These are phyloP conservation scores for Tuber microsphaerosporum DNA, from an alignment of 495 filamentous ascomycete species.

Conservation along the genomic window DNA sequence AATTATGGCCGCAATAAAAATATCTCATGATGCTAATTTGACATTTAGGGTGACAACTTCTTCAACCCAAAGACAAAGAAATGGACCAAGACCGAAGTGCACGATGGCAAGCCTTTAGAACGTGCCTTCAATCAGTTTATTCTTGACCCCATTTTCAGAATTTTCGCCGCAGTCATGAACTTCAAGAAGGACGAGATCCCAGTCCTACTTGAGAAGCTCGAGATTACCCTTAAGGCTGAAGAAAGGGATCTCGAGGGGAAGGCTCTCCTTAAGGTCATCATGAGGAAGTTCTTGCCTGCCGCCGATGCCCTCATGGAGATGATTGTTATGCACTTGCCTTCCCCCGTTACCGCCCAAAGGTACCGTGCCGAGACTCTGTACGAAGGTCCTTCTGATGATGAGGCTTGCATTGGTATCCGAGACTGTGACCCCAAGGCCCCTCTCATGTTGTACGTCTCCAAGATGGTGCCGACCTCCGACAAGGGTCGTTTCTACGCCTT, in stretches of 20 bases:
- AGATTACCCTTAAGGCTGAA: slow-evolving; percentile 75
- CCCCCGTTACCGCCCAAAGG: slow-evolving; percentile 89
- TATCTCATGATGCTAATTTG: slow-evolving; percentile 28
- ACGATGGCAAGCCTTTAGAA: slow-evolving; percentile 82
- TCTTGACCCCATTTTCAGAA: slow-evolving; percentile 97
- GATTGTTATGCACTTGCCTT: slow-evolving; percentile 99
- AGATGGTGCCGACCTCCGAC: slow-evolving; percentile 99
- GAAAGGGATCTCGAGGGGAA: slow-evolving; percentile 96
- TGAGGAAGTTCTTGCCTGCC: slow-evolving; percentile 96
- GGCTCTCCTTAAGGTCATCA: slow-evolving; percentile 89
- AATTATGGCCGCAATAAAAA: neutral
- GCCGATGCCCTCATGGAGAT: slow-evolving; percentile 98
- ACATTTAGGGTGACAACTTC: slow-evolving; percentile 81
- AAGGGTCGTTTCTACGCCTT: slow-evolving; percentile 99
- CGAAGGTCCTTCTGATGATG: slow-evolving; percentile 91
- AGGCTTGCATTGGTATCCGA: slow-evolving; percentile 86
- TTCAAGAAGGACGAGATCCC: slow-evolving; percentile 92
- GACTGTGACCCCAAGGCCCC: slow-evolving; percentile 96
- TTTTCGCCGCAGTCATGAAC: slow-evolving; percentile 93
- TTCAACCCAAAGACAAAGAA: slow-evolving; percentile 99
- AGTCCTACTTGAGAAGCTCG: slow-evolving; percentile 78
- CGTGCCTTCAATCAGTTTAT: slow-evolving; percentile 99
- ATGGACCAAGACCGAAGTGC: slow-evolving; percentile 78
- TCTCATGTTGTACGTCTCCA: slow-evolving; percentile 99
- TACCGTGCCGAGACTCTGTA: slow-evolving; percentile 99